A percentile compares a stretch with the other conserved stretches of the same genome.
Evolutionary conservation across 345 rosid genomes (phyloP).

Genomic region (Litchi chinensis): DNA sequence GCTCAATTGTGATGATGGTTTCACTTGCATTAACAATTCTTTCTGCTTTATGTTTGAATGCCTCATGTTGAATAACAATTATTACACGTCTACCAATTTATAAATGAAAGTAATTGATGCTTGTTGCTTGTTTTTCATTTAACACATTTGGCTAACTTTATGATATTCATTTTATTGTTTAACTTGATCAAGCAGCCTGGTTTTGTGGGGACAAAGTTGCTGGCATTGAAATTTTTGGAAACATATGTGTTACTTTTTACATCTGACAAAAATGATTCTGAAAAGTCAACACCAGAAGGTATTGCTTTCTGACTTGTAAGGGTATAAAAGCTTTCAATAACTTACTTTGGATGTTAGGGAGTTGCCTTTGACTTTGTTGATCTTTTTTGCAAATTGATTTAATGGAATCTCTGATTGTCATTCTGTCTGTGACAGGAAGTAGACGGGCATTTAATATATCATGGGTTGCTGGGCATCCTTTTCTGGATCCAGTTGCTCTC

Average conservation of each 20-base stretch:
- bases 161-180: not conserved
- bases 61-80: not conserved
- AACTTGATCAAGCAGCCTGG: constrained; percentile 67
- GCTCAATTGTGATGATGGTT: constrained; percentile 1
- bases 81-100: not conserved
- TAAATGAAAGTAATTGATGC: not conserved
- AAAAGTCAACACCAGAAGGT: constrained; percentile 63
- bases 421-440: constrained; percentile 47
- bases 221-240: constrained; percentile 92
- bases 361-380: constrained; percentile 18
- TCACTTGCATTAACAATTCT: not conserved
- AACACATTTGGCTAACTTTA: constrained; percentile 16
- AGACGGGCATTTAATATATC: constrained; percentile 67
- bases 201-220: constrained; percentile 62
- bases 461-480: constrained; percentile 71
- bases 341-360: constrained; percentile 10
- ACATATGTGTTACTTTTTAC: constrained; percentile 75
- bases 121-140: constrained; percentile 7
- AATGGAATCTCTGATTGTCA: constrained; percentile 17
- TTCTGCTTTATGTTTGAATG: not conserved
- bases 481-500: constrained; percentile 63
- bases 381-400: not conserved
- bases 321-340: not conserved
- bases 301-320: constrained; percentile 24
- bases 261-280: constrained; percentile 63